These are phyloP conservation scores for Aspergillus sp. DNA, from an alignment of 2,329 filamentous ascomycete genomes.

Conservation along the genomic window DNA sequence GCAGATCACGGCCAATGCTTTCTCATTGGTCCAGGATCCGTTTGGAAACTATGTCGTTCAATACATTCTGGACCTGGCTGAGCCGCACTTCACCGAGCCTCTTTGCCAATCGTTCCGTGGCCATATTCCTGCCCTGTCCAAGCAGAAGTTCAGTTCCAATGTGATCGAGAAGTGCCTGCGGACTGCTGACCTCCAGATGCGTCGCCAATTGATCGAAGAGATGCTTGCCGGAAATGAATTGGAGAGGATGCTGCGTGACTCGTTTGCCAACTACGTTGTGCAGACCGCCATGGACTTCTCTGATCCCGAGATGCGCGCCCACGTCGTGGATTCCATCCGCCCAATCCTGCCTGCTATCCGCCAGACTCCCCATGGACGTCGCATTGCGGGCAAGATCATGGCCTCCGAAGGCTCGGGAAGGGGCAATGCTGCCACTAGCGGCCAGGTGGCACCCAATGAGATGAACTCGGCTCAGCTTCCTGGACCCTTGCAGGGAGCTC, in stretches of 20 bases:
- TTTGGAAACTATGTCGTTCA: constrained; percentile 99
- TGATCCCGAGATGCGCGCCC: constrained; percentile 63
- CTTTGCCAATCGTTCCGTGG: constrained; percentile 74
- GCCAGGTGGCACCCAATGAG: constrained; percentile 35
- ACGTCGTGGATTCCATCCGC: constrained; percentile 76
- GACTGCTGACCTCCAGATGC: constrained; percentile 67
- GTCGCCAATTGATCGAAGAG: constrained; percentile 77
- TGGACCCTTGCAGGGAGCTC: constrained; percentile 21
- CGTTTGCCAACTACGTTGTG: constrained; percentile 95
- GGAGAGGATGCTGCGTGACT: constrained; percentile 82
- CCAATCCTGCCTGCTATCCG: constrained; percentile 79
- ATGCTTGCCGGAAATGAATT: constrained; percentile 69
- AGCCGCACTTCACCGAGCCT: constrained; percentile 80
- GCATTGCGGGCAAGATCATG: constrained; percentile 81
- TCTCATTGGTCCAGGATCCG: constrained; percentile 84
- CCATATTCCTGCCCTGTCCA: constrained; percentile 65
- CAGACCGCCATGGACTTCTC: constrained; percentile 90
- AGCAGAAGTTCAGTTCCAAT: constrained; percentile 98
- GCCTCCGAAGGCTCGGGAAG: constrained; percentile 44
- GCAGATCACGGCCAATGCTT: constrained; percentile 83
- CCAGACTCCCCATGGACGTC: constrained; percentile 86
- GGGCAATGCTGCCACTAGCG: constrained; percentile 32
- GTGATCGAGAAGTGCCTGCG: constrained; percentile 96
- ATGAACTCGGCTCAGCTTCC: constrained; percentile 30
- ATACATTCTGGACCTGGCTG: constrained; percentile 93